Evolutionary conservation across 2,329 filamentous ascomycete species (phyloP).

Genomic region (Trichophyton benhamiae): DNA sequence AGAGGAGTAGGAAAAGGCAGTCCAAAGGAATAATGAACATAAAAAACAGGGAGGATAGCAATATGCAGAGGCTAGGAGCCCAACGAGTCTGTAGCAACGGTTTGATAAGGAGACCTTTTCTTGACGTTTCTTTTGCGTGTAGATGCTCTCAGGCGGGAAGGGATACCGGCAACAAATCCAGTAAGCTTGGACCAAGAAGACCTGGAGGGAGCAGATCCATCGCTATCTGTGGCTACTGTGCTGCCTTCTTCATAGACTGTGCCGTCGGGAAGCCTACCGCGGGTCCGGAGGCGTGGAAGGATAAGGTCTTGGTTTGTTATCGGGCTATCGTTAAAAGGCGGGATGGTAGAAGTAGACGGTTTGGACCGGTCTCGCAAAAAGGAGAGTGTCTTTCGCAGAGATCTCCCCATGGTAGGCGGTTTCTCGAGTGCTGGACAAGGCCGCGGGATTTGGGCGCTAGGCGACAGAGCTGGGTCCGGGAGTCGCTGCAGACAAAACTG

Average conservation of each 20-base stretch:
- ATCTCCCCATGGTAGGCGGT: neutral
- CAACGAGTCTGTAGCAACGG: neutral
- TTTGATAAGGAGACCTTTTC: neutral
- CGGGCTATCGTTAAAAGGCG: neutral
- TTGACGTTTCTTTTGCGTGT: neutral
- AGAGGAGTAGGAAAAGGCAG: neutral
- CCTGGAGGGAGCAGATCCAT: neutral
- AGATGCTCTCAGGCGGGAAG: neutral
- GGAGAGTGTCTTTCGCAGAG: neutral
- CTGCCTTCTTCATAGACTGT: neutral
- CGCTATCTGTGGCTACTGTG: neutral
- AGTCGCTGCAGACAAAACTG: conserved; percentile 9
- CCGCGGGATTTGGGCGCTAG: neutral
- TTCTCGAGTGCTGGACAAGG: neutral
- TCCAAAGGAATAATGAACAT: neutral
- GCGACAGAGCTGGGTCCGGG: neutral
- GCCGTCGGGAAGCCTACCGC: neutral
- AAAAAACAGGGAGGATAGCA: neutral
- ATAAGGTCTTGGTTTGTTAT: neutral
- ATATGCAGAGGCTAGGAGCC: neutral
- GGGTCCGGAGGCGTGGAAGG: neutral
- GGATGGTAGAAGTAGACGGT: neutral
- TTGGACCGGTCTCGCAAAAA: neutral
- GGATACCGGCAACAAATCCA: neutral
- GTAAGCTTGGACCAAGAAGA: neutral